A percentile compares a stretch with the other conserved stretches of the same genome.
These are phyloP conservation scores for Gleditsia sinensis DNA, from an alignment of 306 rosid species.

Conservation along the genomic window DNA sequence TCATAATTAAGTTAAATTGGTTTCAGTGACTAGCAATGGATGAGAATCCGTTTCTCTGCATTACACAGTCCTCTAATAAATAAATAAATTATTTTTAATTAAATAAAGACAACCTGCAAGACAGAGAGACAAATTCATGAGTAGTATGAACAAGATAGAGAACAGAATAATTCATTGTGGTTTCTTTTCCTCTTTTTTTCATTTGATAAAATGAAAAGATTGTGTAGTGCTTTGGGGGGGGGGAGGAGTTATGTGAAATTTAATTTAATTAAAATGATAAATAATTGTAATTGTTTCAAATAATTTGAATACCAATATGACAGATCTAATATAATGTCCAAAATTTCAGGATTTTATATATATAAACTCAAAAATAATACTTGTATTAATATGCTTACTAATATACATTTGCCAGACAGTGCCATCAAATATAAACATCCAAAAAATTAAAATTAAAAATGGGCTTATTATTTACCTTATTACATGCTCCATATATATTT, in stretches of 20 bases:
- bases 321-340: too few relatives aligned
- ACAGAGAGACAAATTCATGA: neutral
- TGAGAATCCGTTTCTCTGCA: neutral
- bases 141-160: neutral
- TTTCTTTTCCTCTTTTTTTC: too few relatives aligned
- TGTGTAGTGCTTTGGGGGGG: neutral
- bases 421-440: too few relatives aligned
- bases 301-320: too few relatives aligned
- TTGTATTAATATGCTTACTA: too few relatives aligned
- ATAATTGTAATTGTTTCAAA: neutral
- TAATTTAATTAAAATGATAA: neutral
- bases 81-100: neutral
- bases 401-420: too few relatives aligned
- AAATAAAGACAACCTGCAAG: slow-evolving; percentile 16
- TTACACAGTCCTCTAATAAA: neutral
- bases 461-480: too few relatives aligned
- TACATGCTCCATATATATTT: too few relatives aligned
- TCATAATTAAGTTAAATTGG: neutral
- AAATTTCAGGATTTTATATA: too few relatives aligned
- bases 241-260: neutral
- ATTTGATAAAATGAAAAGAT: neutral
- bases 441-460: too few relatives aligned
- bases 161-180: too few relatives aligned
- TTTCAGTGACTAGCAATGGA: neutral
- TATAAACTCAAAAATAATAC: too few relatives aligned